Evolutionary conservation across 2,329 filamentous ascomycete species (phyloP).

Genomic region (Diaporthe citri): DNA sequence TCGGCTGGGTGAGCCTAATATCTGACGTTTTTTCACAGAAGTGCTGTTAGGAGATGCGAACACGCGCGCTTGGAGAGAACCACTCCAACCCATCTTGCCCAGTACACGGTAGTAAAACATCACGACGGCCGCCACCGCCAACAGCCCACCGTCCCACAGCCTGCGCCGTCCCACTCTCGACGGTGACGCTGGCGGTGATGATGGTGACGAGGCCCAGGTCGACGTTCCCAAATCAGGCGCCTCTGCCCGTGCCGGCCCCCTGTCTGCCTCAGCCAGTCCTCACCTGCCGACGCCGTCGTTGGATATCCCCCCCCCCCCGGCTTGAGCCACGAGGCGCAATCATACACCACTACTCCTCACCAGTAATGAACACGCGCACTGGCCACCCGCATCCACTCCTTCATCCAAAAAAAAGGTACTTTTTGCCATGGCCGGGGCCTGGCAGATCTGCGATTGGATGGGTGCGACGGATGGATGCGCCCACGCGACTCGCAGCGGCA

Average conservation of each 20-base stretch:
- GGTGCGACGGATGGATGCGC: slow-evolving; percentile 4
- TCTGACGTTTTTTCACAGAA: too few relatives aligned
- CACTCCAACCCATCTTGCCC: not conserved
- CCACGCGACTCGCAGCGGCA: slow-evolving; percentile 23
- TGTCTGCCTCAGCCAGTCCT: slow-evolving; percentile 11
- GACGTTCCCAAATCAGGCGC: not conserved
- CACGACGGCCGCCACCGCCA: slow-evolving; percentile 8
- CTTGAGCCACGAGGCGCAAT: not conserved
- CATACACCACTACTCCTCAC: not conserved
- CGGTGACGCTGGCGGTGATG: not conserved
- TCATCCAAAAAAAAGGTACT: not conserved
- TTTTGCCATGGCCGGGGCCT: not conserved
- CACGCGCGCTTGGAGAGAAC: not conserved
- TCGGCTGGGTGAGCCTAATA: not conserved
- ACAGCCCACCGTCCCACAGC: not conserved
- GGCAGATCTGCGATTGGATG: slow-evolving; percentile 20
- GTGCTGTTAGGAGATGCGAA: not conserved
- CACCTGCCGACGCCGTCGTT: slow-evolving; percentile 11
- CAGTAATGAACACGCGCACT: slow-evolving; percentile 6
- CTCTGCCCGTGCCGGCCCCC: not conserved
- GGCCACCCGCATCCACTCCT: not conserved
- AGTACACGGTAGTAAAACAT: not conserved
- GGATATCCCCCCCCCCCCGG: not conserved
- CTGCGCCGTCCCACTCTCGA: slow-evolving; percentile 10
- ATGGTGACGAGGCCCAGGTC: not conserved